A percentile compares a stretch with the other conserved stretches of the same genome.
Conservation (phyloP, 805 yeast species). For the Sugiyamaella smithiae region DNA sequence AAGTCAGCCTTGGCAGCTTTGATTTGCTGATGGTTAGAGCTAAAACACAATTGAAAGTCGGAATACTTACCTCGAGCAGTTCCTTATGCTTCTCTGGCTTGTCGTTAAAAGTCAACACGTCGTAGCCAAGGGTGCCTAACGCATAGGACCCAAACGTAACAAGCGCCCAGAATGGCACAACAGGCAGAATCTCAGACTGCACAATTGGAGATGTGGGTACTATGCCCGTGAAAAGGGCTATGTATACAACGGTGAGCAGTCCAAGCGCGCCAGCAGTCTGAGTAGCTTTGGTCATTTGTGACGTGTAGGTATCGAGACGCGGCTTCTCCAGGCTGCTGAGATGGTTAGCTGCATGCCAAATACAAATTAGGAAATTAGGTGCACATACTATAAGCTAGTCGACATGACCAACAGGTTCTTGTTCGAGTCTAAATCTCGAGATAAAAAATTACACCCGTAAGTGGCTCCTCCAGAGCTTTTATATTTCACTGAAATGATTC, state of each 20-base stretch:
- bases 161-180: conserved; percentile 66
- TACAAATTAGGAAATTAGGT: too few species aligned
- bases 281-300: conserved; percentile 64
- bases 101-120: conserved; percentile 66
- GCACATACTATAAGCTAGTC: too few species aligned
- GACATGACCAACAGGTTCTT: too few species aligned
- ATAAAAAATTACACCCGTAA: too few species aligned
- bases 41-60: too few species aligned
- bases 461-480: too few species aligned
- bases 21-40: conserved; percentile 38
- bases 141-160: conserved; percentile 70
- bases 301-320: conserved; percentile 5
- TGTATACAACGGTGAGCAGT: conserved; percentile 51
- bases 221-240: conserved; percentile 48
- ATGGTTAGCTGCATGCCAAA: too few species aligned
- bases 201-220: conserved; percentile 53
- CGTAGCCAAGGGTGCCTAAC: conserved; percentile 64
- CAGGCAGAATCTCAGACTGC: conserved; percentile 57
- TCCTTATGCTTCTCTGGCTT: conserved; percentile 66
- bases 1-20: conserved; percentile 61
- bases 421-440: too few species aligned
- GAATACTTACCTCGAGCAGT: conserved; percentile 42
- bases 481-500: too few species aligned
- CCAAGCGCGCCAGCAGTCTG: conserved; percentile 51
- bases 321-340: not conserved